A percentile compares a stretch with the other conserved stretches of the same genome.
Conservation (phyloP, 2,329 filamentous ascomycete genomes). For the Xylariaceae sp. region DNA sequence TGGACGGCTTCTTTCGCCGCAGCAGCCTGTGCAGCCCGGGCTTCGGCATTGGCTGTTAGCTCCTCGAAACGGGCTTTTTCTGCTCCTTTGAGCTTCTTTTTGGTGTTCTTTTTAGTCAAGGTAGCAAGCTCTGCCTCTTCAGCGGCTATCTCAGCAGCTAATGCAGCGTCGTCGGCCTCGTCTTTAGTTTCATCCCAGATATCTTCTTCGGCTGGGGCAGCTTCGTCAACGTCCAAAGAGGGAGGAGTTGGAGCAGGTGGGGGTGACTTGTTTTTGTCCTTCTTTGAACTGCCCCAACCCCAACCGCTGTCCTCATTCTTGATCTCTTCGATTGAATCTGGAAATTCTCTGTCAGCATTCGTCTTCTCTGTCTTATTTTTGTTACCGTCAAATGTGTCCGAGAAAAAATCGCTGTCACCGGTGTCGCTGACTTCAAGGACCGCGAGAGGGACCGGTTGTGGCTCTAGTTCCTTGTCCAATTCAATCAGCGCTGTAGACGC, state of each 20-base stretch:
- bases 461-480: constrained; percentile 19
- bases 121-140: constrained; percentile 37
- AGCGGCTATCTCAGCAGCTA: constrained; percentile 35
- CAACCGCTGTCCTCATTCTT: constrained; percentile 35
- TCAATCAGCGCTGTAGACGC: constrained; percentile 21
- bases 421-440: constrained; percentile 19
- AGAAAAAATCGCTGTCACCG: constrained; percentile 20
- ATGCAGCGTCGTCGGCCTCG: constrained; percentile 30
- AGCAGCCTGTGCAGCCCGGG: constrained; percentile 32
- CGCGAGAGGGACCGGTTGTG: constrained; percentile 13
- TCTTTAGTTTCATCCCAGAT: constrained; percentile 35
- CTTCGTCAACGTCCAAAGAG: constrained; percentile 38
- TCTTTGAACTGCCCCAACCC: constrained; percentile 35
- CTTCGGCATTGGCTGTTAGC: constrained; percentile 30
- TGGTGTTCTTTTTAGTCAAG: constrained; percentile 27
- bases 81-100: constrained; percentile 27
- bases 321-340: constrained; percentile 42
- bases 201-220: constrained; percentile 31
- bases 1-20: neutral
- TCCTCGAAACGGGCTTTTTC: constrained; percentile 33
- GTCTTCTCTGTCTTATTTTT: constrained; percentile 25
- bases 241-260: constrained; percentile 48
- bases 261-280: constrained; percentile 51
- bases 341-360: constrained; percentile 31
- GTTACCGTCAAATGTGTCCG: constrained; percentile 15